These are phyloP conservation scores for Silybum marianum DNA, from an alignment of 129 eudicot genomes.

Conservation along the genomic window DNA sequence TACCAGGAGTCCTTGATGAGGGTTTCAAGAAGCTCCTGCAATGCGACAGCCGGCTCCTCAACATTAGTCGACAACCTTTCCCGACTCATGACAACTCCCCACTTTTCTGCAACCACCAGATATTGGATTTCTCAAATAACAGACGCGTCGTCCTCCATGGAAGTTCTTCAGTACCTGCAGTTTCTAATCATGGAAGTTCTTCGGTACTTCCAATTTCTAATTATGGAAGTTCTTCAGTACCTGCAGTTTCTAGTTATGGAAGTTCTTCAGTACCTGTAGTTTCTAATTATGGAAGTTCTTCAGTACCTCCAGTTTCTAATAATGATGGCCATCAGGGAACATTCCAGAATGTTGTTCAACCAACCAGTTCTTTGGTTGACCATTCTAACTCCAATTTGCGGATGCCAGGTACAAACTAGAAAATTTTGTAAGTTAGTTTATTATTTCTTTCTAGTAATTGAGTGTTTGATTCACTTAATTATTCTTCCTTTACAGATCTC, in stretches of 20 bases:
- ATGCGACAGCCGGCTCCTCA: slow-evolving; percentile 33
- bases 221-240: background rate
- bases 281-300: background rate
- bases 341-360: background rate
- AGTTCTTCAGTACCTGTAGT: background rate
- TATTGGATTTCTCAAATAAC: background rate
- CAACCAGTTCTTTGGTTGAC: background rate
- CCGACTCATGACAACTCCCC: slow-evolving; percentile 31
- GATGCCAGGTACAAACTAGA: background rate
- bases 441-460: background rate
- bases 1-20: slow-evolving; percentile 38
- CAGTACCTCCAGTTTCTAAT: background rate
- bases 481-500: background rate
- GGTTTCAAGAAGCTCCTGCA: slow-evolving; percentile 48
- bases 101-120: slow-evolving; percentile 15
- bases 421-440: background rate
- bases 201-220: background rate
- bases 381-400: background rate
- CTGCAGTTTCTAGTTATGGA: background rate
- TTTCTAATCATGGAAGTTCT: background rate
- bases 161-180: background rate
- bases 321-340: background rate
- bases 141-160: background rate
- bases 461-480: background rate
- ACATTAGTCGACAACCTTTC: slow-evolving; percentile 44